phyloP scores from a whole-genome alignment of 73 alveolate genomes.

The Urostyla sp. region DNA sequence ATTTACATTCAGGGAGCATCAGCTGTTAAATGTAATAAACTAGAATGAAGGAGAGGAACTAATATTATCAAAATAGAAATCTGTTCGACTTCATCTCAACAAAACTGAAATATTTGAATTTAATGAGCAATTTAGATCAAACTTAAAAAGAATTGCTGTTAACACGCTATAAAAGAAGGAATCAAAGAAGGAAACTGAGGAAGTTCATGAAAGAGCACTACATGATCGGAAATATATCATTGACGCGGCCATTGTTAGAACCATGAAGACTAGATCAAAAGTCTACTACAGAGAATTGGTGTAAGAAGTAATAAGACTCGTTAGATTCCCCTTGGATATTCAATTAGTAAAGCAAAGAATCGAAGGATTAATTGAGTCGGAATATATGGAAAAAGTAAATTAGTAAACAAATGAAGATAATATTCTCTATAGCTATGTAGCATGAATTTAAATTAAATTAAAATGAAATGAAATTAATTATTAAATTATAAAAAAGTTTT shows the following conservation, averaged over 20 bases:
- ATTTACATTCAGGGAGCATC: conserved; percentile 47
- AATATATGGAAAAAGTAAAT: conserved; percentile 76
- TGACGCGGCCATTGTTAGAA: conserved; percentile 83
- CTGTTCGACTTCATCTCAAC: conserved; percentile 32
- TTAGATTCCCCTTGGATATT: conserved; percentile 76
- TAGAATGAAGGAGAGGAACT: neutral
- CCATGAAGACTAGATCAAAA: conserved; percentile 71
- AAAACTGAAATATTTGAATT: conserved; percentile 43
- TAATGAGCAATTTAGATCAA: conserved; percentile 56
- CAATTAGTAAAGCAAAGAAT: conserved; percentile 58
- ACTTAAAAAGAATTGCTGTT: conserved; percentile 61
- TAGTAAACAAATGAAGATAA: conserved; percentile 53
- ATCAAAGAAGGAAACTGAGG: conserved; percentile 70
- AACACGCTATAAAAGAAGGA: conserved; percentile 70
- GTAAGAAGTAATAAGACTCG: conserved; percentile 60
- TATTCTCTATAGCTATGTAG: conserved; percentile 59
- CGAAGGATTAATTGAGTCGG: conserved; percentile 71
- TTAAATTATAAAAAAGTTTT: no score
- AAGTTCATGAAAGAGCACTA: conserved; percentile 65
- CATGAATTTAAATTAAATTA: conserved; percentile 52
- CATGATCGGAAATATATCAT: conserved; percentile 74
- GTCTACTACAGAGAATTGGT: conserved; percentile 66
- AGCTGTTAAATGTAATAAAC: neutral
- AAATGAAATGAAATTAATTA: neutral
- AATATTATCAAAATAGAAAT: conserved; percentile 20